Evolutionary conservation across 805 yeast genomes (phyloP), one percentile per base, ranked within the genome.

Genomic region (Zygosaccharomyces bailii): DNA sequence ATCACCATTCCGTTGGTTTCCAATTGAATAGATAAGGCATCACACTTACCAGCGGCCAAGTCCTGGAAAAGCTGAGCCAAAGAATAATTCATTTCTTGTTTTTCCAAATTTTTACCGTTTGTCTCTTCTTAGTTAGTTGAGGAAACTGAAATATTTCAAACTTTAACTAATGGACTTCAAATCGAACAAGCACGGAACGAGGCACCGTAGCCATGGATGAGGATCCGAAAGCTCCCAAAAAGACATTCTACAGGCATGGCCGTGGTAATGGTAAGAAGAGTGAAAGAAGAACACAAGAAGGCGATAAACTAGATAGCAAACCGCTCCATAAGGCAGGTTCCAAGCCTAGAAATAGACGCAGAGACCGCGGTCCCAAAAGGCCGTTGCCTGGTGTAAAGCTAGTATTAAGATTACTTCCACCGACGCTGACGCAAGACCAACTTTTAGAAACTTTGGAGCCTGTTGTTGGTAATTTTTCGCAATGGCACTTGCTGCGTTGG

Each of bases 371-470:
- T 11, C 27, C 30, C 29, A 42, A 38, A 20, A 39, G 43, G 36
- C 44, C 34, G 4, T 39, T 30, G 18, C 27, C 39, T 2, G 48
- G 50, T 3, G 45, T 47, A 20, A 68, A 62, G 46, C 43, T 70
- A 4, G 68, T 69, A 7, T 30, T 74, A 4, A 63, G 80, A 33
- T 49, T 66, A n/a, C 54, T 76, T 31, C 80, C 80, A 9, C 76
- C 79, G 2, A 54, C 59, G 39, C 52, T 69, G 42, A 58, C 62
- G 1, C 64, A 65, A 44, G 60, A 53, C 7, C 65, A 64, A 43
- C 72, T 71, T 49, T 48, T 53, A 34, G 49, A 47, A 11, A 60
- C 63, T 32, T 43, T 65, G 10, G 51, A 52, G 29, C 51, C 59
- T 3, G 49, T 46, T 31, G 27, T 54, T 13, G 53, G 56, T 29